These are phyloP conservation scores for Neurospora sp. DNA, from an alignment of 495 filamentous ascomycete species.

Conservation along the genomic window DNA sequence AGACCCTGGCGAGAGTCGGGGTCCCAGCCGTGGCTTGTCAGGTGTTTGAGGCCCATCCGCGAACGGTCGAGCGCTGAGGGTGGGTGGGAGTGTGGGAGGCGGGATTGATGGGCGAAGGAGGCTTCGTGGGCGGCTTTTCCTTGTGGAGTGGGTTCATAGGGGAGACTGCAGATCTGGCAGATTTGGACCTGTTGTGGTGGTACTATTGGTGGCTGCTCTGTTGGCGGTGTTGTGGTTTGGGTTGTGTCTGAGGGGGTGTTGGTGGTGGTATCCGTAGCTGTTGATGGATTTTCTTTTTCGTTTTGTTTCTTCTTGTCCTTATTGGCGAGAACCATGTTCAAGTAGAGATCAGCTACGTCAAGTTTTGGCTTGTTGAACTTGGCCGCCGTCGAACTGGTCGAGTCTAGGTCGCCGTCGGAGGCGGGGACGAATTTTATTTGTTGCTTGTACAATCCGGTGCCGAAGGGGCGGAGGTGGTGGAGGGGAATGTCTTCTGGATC, in stretches of 20 bases:
- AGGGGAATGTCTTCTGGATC: slow-evolving; percentile 54
- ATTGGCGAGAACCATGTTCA: slow-evolving; percentile 57
- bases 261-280: not conserved
- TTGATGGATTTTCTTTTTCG: not conserved
- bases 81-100: slow-evolving; percentile 68
- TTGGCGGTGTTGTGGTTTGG: not conserved
- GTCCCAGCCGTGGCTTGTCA: slow-evolving; percentile 78
- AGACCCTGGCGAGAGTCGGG: slow-evolving; percentile 69
- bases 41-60: slow-evolving; percentile 62
- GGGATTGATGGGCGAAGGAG: slow-evolving; percentile 73
- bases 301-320: not conserved
- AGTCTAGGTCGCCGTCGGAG: slow-evolving; percentile 36
- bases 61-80: slow-evolving; percentile 76
- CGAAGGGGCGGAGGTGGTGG: slow-evolving; percentile 66
- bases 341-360: slow-evolving; percentile 53
- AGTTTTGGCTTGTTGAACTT: slow-evolving; percentile 16
- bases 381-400: slow-evolving; percentile 15
- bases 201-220: not conserved
- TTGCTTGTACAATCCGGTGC: slow-evolving; percentile 65
- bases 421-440: slow-evolving; percentile 74
- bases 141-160: slow-evolving; percentile 14
- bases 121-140: slow-evolving; percentile 47
- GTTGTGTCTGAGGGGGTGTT: not conserved
- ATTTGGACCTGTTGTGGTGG: slow-evolving; percentile 1
- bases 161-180: slow-evolving; percentile 28